These are phyloP conservation scores for Globisporangium radiosum DNA, from an alignment of 352 stramenopile genomes.

Conservation along the genomic window DNA sequence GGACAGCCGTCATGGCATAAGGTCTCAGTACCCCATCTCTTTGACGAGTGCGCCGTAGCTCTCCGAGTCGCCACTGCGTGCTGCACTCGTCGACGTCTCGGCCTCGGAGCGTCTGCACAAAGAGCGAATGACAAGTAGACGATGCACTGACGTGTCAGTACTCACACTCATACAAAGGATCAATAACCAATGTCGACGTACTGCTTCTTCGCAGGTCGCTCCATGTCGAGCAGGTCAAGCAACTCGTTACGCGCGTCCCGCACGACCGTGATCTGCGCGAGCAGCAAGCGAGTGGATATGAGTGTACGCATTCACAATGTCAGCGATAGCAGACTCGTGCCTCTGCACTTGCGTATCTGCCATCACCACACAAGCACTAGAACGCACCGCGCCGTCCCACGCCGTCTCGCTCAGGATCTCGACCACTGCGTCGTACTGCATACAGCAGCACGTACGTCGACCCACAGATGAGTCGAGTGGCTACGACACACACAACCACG, in stretches of 20 bases:
- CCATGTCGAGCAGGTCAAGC: constrained; percentile 56
- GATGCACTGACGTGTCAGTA: too few species aligned
- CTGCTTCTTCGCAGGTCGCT: constrained; percentile 48
- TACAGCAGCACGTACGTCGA: background rate
- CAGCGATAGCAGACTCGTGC: too few species aligned
- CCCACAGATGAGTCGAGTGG: too few species aligned
- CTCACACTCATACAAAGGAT: background rate
- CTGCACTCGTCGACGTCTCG: background rate
- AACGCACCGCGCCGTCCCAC: constrained; percentile 70
- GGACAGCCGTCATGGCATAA: background rate
- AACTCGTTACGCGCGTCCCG: constrained; percentile 53
- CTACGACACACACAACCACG: too few species aligned
- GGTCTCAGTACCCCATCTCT: constrained; percentile 62
- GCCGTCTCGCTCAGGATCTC: constrained; percentile 73
- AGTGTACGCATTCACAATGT: too few species aligned
- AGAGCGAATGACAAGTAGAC: background rate
- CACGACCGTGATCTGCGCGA: constrained; percentile 37
- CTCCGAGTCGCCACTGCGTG: constrained; percentile 1
- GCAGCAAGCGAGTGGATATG: too few species aligned
- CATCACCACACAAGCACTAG: constrained; percentile 3
- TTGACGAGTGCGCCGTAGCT: constrained; percentile 70
- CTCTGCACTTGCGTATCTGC: too few species aligned
- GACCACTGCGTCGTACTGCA: constrained; percentile 62
- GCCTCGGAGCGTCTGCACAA: constrained; percentile 2
- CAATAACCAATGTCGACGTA: constrained; percentile 17